Percentiles rank a stretch among this genome's conserved stretches.
phyloP scores from a whole-genome alignment of 768 basidiomycete species.

The Lactarius tabidus region DNA sequence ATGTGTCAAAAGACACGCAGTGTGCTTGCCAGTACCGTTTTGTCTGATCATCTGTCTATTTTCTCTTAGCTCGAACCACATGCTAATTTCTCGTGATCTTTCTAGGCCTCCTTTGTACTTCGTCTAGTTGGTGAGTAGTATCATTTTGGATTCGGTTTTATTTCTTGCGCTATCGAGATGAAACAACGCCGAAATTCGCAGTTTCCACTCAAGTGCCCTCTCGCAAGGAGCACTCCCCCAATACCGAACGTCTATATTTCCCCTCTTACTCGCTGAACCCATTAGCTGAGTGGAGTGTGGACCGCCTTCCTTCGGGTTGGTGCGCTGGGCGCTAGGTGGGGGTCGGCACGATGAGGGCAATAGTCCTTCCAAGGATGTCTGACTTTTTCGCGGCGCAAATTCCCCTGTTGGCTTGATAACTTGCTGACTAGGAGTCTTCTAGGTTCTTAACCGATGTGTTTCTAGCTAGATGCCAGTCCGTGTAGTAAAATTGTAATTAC shows the following conservation, averaged over 20 bases:
- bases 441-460: neutral
- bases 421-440: neutral
- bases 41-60: slow-evolving; percentile 49
- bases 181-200: slow-evolving; percentile 69
- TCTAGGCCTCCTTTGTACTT: neutral
- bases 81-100: neutral
- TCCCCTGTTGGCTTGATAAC: neutral
- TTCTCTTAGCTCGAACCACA: neutral
- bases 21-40: slow-evolving; percentile 90
- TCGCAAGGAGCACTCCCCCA: slow-evolving; percentile 64
- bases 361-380: slow-evolving; percentile 86
- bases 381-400: slow-evolving; percentile 37
- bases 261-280: slow-evolving; percentile 68
- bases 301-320: slow-evolving; percentile 46
- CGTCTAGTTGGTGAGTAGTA: slow-evolving; percentile 4
- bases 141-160: neutral
- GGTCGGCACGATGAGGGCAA: slow-evolving; percentile 68
- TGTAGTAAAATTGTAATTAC: no score
- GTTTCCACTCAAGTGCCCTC: slow-evolving; percentile 80
- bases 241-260: slow-evolving; percentile 65
- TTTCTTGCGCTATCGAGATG: slow-evolving; percentile 15
- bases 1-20: slow-evolving; percentile 54
- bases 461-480: no score
- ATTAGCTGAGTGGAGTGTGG: slow-evolving; percentile 54
- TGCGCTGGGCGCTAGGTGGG: slow-evolving; percentile 72